These are phyloP conservation scores for Pythium dissotocum DNA, from an alignment of 352 stramenopile genomes.

Conservation along the genomic window DNA sequence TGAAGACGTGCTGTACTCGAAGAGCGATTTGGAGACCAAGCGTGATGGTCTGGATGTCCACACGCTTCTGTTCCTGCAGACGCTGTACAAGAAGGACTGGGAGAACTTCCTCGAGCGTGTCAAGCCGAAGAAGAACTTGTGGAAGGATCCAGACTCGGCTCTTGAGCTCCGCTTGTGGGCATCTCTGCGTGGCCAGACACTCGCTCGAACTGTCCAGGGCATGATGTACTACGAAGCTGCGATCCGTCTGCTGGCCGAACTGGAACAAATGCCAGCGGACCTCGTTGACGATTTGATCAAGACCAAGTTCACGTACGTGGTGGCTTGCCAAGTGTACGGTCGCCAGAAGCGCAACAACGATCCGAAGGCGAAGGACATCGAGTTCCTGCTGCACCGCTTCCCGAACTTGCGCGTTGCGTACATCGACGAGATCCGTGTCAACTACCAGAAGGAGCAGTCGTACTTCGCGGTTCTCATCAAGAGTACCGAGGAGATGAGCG, in stretches of 20 bases:
- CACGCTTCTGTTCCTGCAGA: constrained; percentile 92
- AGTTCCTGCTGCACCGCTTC: constrained; percentile 97
- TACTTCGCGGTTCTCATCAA: constrained; percentile 99
- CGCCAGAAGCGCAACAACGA: constrained; percentile 99
- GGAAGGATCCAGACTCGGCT: constrained; percentile 83
- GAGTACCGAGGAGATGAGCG: constrained; percentile 66
- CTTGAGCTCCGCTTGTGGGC: constrained; percentile 96
- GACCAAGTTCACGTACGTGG: constrained; percentile 99
- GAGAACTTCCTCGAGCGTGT: constrained; percentile 97
- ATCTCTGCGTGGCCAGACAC: constrained; percentile 96
- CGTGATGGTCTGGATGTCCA: constrained; percentile 92
- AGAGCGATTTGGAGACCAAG: constrained; percentile 95
- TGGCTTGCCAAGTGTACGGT: constrained; percentile 98
- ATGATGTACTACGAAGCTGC: constrained; percentile 99
- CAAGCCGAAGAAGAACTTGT: constrained; percentile 92
- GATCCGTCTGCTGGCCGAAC: constrained; percentile 95
- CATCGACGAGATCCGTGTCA: constrained; percentile 97
- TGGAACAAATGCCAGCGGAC: constrained; percentile 91
- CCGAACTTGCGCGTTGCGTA: constrained; percentile 97
- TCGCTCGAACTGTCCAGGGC: constrained; percentile 96
- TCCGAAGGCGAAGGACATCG: constrained; percentile 98
- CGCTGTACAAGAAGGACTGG: constrained; percentile 98
- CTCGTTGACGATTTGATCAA: constrained; percentile 96
- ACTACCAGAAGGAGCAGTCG: constrained; percentile 93
- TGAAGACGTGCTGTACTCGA: constrained; percentile 97